Base-by-base conservation (phyloP, 148 eudicot genomes). In the Chenopodium quinoa region DNA sequence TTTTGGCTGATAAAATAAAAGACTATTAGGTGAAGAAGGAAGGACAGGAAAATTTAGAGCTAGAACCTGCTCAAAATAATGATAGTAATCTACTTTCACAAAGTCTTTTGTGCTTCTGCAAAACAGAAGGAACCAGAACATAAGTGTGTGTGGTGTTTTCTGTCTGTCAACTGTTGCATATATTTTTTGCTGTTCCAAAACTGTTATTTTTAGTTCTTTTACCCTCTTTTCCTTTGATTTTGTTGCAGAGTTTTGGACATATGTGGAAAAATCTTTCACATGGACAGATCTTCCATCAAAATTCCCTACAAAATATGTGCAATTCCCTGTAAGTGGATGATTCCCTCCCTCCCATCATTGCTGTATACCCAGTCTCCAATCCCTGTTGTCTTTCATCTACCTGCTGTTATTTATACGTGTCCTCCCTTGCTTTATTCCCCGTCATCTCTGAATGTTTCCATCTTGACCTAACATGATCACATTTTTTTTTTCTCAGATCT, bases 201-300 rank as follows among this genome's bases (percentile, higher is more conserved):
- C 7, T 9, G 8, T n/a, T 32, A 37, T 19, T 16, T 68, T 71
- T n/a, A 52, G 63, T 40, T 62, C 71, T 6, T 58, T 50, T 31
- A 2, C 20, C 65, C 44, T 62, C 47, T 19, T 75, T 1, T 78
- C 25, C 29, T 48, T 62, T 40, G 44, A 25, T 60, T 75, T 73
- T 86, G 25, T 76, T 90, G 88, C 89, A 95, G 99, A 96, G 83
- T 96, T 93, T 83, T 96, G 99, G 99, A 84, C 99, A 37, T 91
- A 92, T 75, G 99, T 96, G 31, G 99, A 96, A 83, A 90, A 92
- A 80, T 96, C 98, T 54, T 96, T 94, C 84, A 91, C 95, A 56
- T 96, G 99, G 99, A 92, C 94, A 9, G 99, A 93, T 84, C 94
- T 91, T 77, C 97, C 99, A 69, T 96, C 99, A 68, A 94, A 94